Percentiles rank a stretch among this genome's conserved stretches.
phyloP scores from a whole-genome alignment of 495 filamentous ascomycete genomes.

The Xylaria flabelliformis region DNA sequence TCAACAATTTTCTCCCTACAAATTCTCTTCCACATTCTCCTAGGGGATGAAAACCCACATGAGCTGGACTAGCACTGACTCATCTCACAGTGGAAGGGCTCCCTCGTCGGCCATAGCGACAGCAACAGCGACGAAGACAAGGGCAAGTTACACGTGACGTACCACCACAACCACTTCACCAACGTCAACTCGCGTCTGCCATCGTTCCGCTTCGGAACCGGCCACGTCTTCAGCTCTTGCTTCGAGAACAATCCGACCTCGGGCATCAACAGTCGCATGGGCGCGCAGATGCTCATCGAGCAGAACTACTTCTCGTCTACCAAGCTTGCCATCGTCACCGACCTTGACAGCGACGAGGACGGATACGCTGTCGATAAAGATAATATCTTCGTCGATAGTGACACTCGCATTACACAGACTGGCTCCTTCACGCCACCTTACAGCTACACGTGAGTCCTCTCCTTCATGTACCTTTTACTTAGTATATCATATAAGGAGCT shows the following conservation, averaged over 20 bases:
- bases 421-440: conserved; percentile 12
- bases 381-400: conserved; percentile 31
- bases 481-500: not conserved
- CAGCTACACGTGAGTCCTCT: conserved; percentile 23
- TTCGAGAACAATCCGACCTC: conserved; percentile 43
- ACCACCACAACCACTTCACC: conserved; percentile 58
- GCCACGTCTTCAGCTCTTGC: conserved; percentile 57
- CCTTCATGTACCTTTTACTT: not conserved
- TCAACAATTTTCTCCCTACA: conserved; percentile 23
- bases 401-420: conserved; percentile 24
- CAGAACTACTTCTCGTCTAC: conserved; percentile 48
- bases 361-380: conserved; percentile 38
- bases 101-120: conserved; percentile 52
- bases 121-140: conserved; percentile 47
- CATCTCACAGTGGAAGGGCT: conserved; percentile 55
- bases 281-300: conserved; percentile 57
- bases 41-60: not conserved
- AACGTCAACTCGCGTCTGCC: conserved; percentile 51
- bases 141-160: conserved; percentile 55
- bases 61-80: conserved; percentile 36
- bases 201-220: conserved; percentile 58
- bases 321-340: conserved; percentile 43
- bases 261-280: conserved; percentile 57
- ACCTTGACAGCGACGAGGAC: conserved; percentile 35
- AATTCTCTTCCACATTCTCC: not conserved